Evolutionary conservation across 78 protist genomes (phyloP).

Genomic region (Dictyostelium firmibasis): DNA sequence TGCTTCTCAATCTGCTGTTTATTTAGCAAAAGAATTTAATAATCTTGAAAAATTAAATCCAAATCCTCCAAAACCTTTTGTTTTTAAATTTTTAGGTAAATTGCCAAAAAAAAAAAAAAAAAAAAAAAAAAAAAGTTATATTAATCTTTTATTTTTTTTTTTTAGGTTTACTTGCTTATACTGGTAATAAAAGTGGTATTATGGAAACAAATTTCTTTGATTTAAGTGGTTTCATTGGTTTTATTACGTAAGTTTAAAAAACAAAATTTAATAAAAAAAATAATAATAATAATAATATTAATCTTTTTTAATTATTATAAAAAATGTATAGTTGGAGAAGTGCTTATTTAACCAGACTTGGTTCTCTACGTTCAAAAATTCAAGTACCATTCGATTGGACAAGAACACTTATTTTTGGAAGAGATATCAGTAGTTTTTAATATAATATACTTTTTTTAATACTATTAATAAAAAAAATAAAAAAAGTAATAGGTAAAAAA

Average conservation of each 20-base stretch:
- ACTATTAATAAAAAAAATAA: not conserved
- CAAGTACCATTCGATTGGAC: conserved; percentile 86
- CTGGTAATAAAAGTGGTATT: conserved; percentile 75
- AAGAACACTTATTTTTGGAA: conserved; percentile 25
- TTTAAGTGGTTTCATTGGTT: conserved; percentile 77
- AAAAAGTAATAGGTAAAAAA: no score
- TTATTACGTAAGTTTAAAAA: not conserved
- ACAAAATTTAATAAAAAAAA: not conserved
- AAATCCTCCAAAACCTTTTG: conserved; percentile 8
- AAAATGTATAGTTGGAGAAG: conserved; percentile 75
- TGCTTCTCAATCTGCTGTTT: conserved; percentile 81
- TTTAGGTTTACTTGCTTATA: conserved; percentile 85
- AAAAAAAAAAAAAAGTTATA: no score
- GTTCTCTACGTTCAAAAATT: conserved; percentile 50
- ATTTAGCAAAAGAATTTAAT: conserved; percentile 74
- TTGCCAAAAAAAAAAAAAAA: no score
- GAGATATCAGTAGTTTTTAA: conserved; percentile 52
- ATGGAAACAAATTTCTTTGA: not conserved
- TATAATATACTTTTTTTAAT: not conserved
- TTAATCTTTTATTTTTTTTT: not conserved
- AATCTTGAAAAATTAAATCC: not conserved
- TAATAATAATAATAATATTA: not conserved
- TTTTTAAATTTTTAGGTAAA: conserved; percentile 65
- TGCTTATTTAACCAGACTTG: conserved; percentile 88
- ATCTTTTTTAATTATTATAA: no score